Conservation (phyloP, 2,329 filamentous ascomycete genomes). For the Pestalotiopsis fici region DNA sequence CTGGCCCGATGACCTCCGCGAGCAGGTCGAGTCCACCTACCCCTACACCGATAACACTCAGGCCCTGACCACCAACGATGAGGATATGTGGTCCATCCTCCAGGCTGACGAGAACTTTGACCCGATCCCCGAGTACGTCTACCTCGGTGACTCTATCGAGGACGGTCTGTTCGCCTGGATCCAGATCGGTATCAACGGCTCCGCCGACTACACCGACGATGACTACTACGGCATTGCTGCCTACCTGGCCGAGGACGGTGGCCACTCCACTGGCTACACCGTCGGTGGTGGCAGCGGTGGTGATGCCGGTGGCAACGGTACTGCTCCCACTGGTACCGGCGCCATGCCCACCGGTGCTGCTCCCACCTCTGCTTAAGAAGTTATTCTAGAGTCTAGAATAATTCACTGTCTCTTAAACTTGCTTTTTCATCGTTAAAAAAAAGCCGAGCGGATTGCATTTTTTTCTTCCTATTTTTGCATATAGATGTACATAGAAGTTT, state of each 20-base stretch:
- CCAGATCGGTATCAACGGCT: slow-evolving; percentile 44
- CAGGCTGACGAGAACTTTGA: slow-evolving; percentile 33
- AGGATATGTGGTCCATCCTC: slow-evolving; percentile 31
- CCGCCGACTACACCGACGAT: slow-evolving; percentile 30
- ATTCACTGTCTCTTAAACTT: background rate
- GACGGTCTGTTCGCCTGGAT: slow-evolving; percentile 52
- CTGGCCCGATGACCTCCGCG: slow-evolving; percentile 29
- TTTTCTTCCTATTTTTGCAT: background rate
- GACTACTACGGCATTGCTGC: slow-evolving; percentile 25
- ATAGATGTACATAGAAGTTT: slow-evolving; percentile 4
- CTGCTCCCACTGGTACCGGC: background rate
- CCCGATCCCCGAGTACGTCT: slow-evolving; percentile 53
- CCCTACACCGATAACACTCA: slow-evolving; percentile 31
- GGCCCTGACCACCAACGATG: slow-evolving; percentile 28
- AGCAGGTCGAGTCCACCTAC: slow-evolving; percentile 26
- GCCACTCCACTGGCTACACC: slow-evolving; percentile 21
- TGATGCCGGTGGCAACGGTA: slow-evolving; percentile 14
- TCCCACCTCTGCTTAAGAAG: background rate
- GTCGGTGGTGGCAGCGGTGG: slow-evolving; percentile 15
- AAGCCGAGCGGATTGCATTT: background rate
- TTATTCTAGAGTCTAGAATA: background rate
- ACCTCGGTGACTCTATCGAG: slow-evolving; percentile 47
- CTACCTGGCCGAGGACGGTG: slow-evolving; percentile 26
- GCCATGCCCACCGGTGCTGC: background rate
- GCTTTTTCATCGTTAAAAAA: background rate